Base-by-base conservation (phyloP, 495 filamentous ascomycete species). In the Xylaria curta region DNA sequence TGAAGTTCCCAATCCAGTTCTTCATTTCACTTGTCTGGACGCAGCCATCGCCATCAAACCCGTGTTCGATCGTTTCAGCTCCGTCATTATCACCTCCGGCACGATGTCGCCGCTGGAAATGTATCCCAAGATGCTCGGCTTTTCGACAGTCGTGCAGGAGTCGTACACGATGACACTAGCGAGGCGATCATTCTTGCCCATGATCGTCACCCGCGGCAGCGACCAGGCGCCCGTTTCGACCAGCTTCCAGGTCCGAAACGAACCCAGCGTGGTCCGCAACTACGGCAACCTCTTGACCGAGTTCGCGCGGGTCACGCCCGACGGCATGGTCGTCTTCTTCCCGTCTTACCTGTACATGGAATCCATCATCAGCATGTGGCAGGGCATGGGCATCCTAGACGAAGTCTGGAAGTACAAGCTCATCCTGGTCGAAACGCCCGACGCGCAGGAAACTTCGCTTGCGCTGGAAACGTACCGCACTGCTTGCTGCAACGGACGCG, bases 291-390 rank as follows among this genome's bases (percentile, higher is more conserved):
- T 99, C 7, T 84, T 99, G 21, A 93, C 94, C 31, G 97, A 98
- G 76, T 98, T 99, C 76, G 89, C 94, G 46, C 94, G 92, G 79
- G 90, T 98, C 73, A 98, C 96, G 0, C 97, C 97, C 0, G 97
- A 99, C 75, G 97, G 97, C 65, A 90, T 99, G 81, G 96, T 98
- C 42, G 97, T 99, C 60, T 99, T 99, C 86, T 99, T 99, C 81
- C 97, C 97, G 0, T 97, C 93, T 1, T 99, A 99, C 77, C 88
- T 99, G 3, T 99, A 99, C 85, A 98, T 99, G 97, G 97, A 99
- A 77, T 93, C 91, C 47, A 98, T 98, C 78, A 97, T 99, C 78
- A 93, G 90, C 80, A 97, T 97, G 91, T 99, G 97, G 97, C 96
- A 98, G 78, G 92, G 94, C 70, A 97, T 98, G 94, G 94, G 93